These are phyloP conservation scores for Haberlea rhodopensis DNA, from an alignment of 257 asterid genomes.

Conservation along the genomic window DNA sequence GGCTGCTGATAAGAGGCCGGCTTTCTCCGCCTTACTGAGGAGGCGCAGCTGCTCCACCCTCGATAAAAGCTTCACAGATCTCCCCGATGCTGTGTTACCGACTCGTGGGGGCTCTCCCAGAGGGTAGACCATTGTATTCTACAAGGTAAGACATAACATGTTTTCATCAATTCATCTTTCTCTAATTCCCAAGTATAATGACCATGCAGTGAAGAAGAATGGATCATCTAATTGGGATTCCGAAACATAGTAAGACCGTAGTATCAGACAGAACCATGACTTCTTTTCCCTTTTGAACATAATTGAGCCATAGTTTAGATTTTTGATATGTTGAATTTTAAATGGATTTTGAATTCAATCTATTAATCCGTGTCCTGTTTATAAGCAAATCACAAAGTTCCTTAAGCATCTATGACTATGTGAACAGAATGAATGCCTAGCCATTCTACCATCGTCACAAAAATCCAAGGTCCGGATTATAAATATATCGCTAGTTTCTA, in stretches of 20 bases:
- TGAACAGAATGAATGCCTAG: not conserved
- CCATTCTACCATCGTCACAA: too few relatives aligned
- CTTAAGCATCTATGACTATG: too few relatives aligned
- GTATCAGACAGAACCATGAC: not conserved
- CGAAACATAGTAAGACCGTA: not conserved
- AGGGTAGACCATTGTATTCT: conserved; percentile 45
- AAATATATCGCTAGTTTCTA: too few relatives aligned
- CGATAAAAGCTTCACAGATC: conserved; percentile 68
- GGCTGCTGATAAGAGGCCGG: conserved; percentile 83
- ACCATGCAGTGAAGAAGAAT: not conserved
- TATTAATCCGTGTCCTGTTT: too few relatives aligned
- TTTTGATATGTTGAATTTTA: not conserved
- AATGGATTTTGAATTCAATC: not conserved
- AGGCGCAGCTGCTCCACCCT: conserved; percentile 87
- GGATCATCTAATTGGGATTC: not conserved
- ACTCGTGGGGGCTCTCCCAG: conserved; percentile 37
- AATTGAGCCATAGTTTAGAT: not conserved
- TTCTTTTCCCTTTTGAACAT: not conserved
- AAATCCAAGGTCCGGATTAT: too few relatives aligned
- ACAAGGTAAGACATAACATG: conserved; percentile 8
- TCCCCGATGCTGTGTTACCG: conserved; percentile 26
- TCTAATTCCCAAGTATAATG: not conserved
- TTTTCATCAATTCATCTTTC: not conserved
- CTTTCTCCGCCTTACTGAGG: conserved; percentile 86
- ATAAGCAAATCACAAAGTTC: too few relatives aligned